Percentiles rank a stretch among this genome's conserved stretches.
Evolutionary conservation across 345 rosid species (phyloP).

Genomic region (Gossypium stocksii): DNA sequence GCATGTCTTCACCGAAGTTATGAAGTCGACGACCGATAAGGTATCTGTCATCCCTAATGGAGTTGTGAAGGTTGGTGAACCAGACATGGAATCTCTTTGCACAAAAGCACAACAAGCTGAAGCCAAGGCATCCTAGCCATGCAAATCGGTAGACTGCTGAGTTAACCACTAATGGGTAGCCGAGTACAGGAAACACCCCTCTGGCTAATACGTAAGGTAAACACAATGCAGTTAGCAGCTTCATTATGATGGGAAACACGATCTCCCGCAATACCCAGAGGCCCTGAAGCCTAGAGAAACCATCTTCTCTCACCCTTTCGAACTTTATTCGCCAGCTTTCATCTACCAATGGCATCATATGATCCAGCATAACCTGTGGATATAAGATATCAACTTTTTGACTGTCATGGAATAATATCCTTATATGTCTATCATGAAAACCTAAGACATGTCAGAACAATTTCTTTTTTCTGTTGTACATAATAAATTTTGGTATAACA

Average conservation of each 20-base stretch:
- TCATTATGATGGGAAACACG: conserved; percentile 87
- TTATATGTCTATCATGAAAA: no score
- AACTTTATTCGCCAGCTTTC: conserved; percentile 92
- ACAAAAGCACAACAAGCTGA: conserved; percentile 70
- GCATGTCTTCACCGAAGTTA: conserved; percentile 62
- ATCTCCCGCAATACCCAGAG: conserved; percentile 91
- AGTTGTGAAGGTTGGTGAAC: conserved; percentile 99
- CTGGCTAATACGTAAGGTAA: conserved; percentile 91
- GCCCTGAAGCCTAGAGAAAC: conserved; percentile 92
- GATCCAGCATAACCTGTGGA: conserved; percentile 90
- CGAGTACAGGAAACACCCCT: conserved; percentile 89
- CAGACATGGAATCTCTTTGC: conserved; percentile 87
- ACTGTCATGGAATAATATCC: background rate
- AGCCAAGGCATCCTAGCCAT: conserved; percentile 88
- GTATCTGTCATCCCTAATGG: conserved; percentile 93
- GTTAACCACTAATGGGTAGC: conserved; percentile 89
- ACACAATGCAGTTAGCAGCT: conserved; percentile 85
- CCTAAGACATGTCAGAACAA: background rate
- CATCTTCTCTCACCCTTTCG: conserved; percentile 93
- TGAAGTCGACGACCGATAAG: conserved; percentile 94
- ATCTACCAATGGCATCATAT: conserved; percentile 94
- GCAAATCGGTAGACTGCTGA: conserved; percentile 97
- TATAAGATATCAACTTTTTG: background rate
- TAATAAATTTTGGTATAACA: background rate
- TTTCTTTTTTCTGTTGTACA: background rate